Percentiles rank a stretch among this genome's conserved stretches.
Evolutionary conservation across 768 basidiomycete genomes (phyloP).

Genomic region (Hemileccinum rubropunctum): DNA sequence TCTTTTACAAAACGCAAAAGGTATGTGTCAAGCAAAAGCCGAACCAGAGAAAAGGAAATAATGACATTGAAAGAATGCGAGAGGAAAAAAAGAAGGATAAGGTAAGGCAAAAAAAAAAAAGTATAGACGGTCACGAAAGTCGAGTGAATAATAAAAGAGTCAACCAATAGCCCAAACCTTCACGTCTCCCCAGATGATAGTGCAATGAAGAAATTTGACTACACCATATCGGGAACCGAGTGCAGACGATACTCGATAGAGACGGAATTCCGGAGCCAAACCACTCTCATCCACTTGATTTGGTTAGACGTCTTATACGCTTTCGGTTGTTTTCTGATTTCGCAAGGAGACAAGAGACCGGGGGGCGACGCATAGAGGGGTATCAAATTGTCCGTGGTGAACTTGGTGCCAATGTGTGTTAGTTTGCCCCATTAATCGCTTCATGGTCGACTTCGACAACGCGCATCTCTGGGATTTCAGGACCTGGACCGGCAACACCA

Average conservation of each 20-base stretch:
- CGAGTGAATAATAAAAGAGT: constrained; percentile 50
- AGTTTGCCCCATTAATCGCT: constrained; percentile 22
- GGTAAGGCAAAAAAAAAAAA: constrained; percentile 27
- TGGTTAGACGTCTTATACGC: constrained; percentile 29
- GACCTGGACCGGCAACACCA: constrained; percentile 21
- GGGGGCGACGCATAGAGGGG: constrained; percentile 29
- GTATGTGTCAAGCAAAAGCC: constrained; percentile 33
- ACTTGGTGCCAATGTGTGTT: constrained; percentile 8
- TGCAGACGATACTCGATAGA: constrained; percentile 1
- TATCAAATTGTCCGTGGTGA: constrained; percentile 29
- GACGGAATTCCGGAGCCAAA: constrained; percentile 42
- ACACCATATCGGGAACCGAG: constrained; percentile 12
- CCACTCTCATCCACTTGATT: constrained; percentile 43
- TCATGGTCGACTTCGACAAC: constrained; percentile 37
- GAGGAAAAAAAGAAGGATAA: constrained; percentile 29
- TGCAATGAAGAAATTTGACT: constrained; percentile 1
- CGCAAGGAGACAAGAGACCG: constrained; percentile 15
- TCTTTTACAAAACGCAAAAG: constrained; percentile 21
- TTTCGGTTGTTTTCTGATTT: constrained; percentile 34
- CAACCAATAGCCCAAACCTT: constrained; percentile 63
- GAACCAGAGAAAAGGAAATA: constrained; percentile 32
- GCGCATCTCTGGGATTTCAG: constrained; percentile 42
- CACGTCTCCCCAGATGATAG: constrained; percentile 13
- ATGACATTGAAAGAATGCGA: constrained; percentile 17
- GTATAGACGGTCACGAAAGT: constrained; percentile 30